Evolutionary conservation across 192 early-diverging fungal genomes (phyloP), one percentile per base, ranked within the genome.

Genomic region (Pilobolus umbonatus): DNA sequence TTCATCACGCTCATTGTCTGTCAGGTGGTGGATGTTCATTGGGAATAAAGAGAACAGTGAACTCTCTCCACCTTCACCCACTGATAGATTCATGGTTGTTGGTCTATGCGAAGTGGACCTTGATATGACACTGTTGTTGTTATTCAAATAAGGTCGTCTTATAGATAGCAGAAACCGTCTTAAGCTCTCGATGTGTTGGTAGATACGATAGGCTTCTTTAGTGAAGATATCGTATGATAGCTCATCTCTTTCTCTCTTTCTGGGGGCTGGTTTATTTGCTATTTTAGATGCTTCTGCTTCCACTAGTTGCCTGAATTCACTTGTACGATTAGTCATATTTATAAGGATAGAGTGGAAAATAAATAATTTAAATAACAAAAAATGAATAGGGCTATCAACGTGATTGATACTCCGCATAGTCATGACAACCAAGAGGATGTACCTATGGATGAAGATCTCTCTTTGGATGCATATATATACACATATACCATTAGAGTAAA

Each of bases 1-100:
- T 46, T 87, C 82, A 43, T 87, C 85, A 11, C 85, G 74, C 55
- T 87, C 79, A 19, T 72, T 75, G 51, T 87, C 83, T 17, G 76
- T 82, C 24, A 87, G 72, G 51, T 63, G 50, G 10, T 45, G 49
- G 14, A 64, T 51, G 10, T 59, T 34, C 10, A 17, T 26, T 36
- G 58, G 54, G 55, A 69, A 73, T 17, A 55, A 29, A 3, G 64
- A 31, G 42, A 62, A 64, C 14, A 57, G 43, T 21, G 55, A 55
- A 12, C 49, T 30, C 44, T 43, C 36, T 15, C 35, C 30, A 19
- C 43, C 48, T 21, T 35, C 30, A 19, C 39, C 29, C 34, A 28
- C n/a, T 26, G 24, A 28, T 15, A 35, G 7, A 11, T 7, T 17
- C 25, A 45, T 48, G 30, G n/a, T 17, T 30, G 5, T 35, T 19